Base-by-base conservation (phyloP, 2,329 filamentous ascomycete genomes). In the Chrysoporthe deuterocubensis region DNA sequence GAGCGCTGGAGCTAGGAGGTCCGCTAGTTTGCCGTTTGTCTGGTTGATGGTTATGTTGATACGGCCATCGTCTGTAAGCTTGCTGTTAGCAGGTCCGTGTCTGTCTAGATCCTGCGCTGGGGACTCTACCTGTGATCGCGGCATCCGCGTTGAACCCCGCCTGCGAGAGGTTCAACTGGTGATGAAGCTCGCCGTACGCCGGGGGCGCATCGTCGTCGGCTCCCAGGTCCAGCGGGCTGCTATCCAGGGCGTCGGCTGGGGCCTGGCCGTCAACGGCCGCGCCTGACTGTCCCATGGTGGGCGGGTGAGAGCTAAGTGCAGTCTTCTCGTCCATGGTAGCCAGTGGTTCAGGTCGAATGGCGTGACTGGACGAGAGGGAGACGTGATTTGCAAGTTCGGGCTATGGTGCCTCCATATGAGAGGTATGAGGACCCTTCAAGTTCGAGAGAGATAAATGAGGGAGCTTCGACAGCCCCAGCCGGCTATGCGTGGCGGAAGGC, bases 1-100 rank as follows among this genome's bases (percentile, higher is more conserved):
- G 52, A 94, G 76, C 8, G 89, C 87, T 3, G 91, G 90, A 0
- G 87, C 85, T 37, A 94, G 83, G 14, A 94, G 81, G 69, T 89
- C 87, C 2, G 90, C 88, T 4, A 95, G 81, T 65, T 86, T 86
- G 65, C 84, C 81, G 72, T 85, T 89, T 72, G 88, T 90, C 76
- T 93, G 90, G 74, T 90, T 89, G 79, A 96, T 92, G 70, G 89
- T 90, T 80, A 96, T 93, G 74, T 93, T 89, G 73, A 96, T 85
- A 74, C 93, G 88, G 34, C 92, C 92, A 79, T 94, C 90, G 69
- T 87, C 91, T 89, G 64, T 32, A n/a, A 26, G 73, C 52, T 16
- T 56, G 42, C 16, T 42, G 52, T 70, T 43, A 71, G 43, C 37
- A 50, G 43, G 46, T 13, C 26, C 34, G 26, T 37, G 32, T 58